Percentiles rank a stretch among this genome's conserved stretches.
Conservation (phyloP, 2,329 filamentous ascomycete genomes). For the Simplicillium sp. region DNA sequence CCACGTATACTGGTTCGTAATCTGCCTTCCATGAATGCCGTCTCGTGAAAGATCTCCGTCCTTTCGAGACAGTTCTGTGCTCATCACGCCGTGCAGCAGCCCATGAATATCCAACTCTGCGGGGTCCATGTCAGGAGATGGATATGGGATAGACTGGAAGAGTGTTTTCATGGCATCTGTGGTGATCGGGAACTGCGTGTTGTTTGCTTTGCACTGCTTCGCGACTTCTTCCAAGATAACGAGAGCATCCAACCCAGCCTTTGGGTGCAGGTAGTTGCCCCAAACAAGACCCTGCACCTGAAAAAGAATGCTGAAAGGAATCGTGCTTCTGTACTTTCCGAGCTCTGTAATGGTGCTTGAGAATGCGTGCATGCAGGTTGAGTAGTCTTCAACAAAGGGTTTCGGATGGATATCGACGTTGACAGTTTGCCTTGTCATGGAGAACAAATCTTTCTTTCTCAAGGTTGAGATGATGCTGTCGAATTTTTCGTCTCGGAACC, state of each 20-base stretch:
- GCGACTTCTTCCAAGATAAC: slow-evolving; percentile 26
- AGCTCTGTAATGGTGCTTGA: slow-evolving; percentile 17
- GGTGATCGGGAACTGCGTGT: slow-evolving; percentile 30
- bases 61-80: slow-evolving; percentile 29
- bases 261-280: slow-evolving; percentile 53
- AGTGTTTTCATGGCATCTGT: slow-evolving; percentile 44
- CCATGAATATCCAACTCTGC: neutral
- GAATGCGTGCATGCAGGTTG: slow-evolving; percentile 19
- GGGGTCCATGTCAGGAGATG: neutral
- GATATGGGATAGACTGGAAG: slow-evolving; percentile 37
- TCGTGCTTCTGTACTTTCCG: slow-evolving; percentile 15
- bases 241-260: slow-evolving; percentile 36
- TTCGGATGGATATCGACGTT: slow-evolving; percentile 6
- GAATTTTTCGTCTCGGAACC: neutral
- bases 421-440: slow-evolving; percentile 14
- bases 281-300: slow-evolving; percentile 54
- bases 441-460: slow-evolving; percentile 12
- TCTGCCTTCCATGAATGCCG: slow-evolving; percentile 14
- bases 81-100: slow-evolving; percentile 28
- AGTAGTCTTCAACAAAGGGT: slow-evolving; percentile 10
- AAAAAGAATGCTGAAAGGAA: slow-evolving; percentile 45
- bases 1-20: slow-evolving; percentile 32
- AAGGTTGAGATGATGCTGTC: slow-evolving; percentile 7
- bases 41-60: slow-evolving; percentile 12
- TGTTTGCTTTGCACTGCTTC: slow-evolving; percentile 11